These are phyloP conservation scores for Solanum chilense DNA, from an alignment of 257 asterid genomes.

Conservation along the genomic window DNA sequence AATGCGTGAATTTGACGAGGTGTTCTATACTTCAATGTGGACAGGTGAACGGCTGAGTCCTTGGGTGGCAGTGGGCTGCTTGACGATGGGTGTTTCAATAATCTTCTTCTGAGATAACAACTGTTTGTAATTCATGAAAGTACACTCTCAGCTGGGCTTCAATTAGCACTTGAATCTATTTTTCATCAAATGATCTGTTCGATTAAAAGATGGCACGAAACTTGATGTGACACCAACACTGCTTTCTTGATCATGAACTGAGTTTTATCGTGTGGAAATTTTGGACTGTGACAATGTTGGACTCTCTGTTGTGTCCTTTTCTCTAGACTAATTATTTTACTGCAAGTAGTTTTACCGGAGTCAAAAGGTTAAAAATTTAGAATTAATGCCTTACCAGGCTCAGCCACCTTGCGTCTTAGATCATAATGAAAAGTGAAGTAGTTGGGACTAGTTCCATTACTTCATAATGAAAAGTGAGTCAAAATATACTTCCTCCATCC, in stretches of 20 bases:
- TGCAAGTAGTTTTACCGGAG: too few species aligned
- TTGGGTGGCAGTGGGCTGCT: constrained; percentile 82
- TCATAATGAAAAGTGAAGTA: too few species aligned
- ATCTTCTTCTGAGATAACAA: constrained; percentile 55
- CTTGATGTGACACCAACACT: not conserved
- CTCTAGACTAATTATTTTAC: not conserved
- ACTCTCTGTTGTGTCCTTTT: not conserved
- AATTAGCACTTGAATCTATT: not conserved
- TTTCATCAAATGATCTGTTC: not conserved
- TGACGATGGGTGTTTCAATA: constrained; percentile 72
- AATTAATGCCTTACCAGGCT: too few species aligned
- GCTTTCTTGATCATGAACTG: not conserved
- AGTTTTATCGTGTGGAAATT: not conserved
- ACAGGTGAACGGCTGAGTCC: constrained; percentile 94
- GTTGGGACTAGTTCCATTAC: too few species aligned
- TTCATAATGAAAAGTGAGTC: too few species aligned
- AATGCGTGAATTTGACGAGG: not conserved
- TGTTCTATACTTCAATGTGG: not conserved
- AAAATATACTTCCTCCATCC: too few species aligned
- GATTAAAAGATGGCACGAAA: not conserved
- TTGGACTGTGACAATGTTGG: not conserved
- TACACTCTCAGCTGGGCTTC: not conserved
- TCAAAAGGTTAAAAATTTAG: too few species aligned
- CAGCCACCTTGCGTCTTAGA: too few species aligned
- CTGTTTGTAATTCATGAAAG: not conserved